These are phyloP conservation scores for Emiliania huxleyi DNA, from an alignment of 78 protist species.

Conservation along the genomic window DNA sequence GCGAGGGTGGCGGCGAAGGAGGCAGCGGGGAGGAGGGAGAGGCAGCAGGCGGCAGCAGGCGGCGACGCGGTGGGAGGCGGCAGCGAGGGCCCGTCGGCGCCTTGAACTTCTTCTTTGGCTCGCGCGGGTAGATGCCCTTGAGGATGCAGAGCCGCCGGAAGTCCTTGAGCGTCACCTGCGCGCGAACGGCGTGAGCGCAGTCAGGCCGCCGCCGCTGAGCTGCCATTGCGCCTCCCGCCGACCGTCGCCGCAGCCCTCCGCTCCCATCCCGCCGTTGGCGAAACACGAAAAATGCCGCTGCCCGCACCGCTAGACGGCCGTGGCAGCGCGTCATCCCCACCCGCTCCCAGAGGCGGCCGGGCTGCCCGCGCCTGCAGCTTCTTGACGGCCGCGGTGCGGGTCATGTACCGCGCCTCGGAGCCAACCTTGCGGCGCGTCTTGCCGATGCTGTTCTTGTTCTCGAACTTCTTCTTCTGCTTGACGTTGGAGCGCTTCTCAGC, in stretches of 20 bases:
- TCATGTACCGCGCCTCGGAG: slow-evolving; percentile 59
- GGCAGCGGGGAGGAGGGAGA: no score
- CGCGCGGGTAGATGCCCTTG: slow-evolving; percentile 97
- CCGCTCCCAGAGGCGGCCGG: no score
- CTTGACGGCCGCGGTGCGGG: slow-evolving; percentile 75
- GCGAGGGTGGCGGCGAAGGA: no score
- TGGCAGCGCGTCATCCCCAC: no score
- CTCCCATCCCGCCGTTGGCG: no score
- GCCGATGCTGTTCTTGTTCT: background rate
- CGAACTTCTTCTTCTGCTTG: slow-evolving; percentile 1
- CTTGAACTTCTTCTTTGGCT: slow-evolving; percentile 80
- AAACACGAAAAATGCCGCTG: no score
- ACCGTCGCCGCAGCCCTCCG: no score
- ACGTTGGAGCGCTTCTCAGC: background rate
- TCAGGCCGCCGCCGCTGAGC: background rate
- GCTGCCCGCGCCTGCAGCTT: slow-evolving; percentile 72
- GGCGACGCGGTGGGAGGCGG: no score
- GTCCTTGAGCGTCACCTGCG: slow-evolving; percentile 55
- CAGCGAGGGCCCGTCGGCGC: no score
- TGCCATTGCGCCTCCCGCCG: no score
- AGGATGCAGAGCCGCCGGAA: slow-evolving; percentile 94
- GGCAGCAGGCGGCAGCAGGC: no score
- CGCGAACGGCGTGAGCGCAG: background rate
- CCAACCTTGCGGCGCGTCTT: background rate
- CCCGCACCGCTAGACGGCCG: no score